phyloP scores from a whole-genome alignment of 73 alveolate species.

The Tetrahymena borealis region DNA sequence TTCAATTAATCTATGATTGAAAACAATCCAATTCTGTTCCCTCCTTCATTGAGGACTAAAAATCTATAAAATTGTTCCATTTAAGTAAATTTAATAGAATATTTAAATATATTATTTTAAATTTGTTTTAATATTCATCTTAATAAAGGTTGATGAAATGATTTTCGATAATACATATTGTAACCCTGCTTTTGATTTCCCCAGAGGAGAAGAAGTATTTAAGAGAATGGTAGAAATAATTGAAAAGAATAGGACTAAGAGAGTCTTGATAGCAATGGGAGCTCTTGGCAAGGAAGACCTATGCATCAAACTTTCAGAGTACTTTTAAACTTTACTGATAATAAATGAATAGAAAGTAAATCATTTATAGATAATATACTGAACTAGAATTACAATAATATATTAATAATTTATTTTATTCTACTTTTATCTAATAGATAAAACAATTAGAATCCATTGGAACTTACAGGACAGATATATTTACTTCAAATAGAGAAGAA shows the following conservation, averaged over 20 bases:
- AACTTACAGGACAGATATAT: constrained; percentile 26
- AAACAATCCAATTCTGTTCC: constrained; percentile 38
- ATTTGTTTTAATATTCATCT: neutral
- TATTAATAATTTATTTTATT: neutral
- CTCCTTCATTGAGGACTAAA: constrained; percentile 29
- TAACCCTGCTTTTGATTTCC: constrained; percentile 63
- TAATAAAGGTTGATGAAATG: constrained; percentile 58
- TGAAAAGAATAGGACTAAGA: constrained; percentile 33
- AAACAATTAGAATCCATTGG: constrained; percentile 1
- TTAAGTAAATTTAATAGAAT: neutral
- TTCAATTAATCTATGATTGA: constrained; percentile 48
- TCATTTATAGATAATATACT: constrained; percentile 40
- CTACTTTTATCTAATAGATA: neutral
- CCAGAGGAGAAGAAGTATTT: constrained; percentile 56
- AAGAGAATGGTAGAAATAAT: constrained; percentile 36
- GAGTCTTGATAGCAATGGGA: constrained; percentile 58
- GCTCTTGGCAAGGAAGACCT: constrained; percentile 72
- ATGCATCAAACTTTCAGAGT: constrained; percentile 44
- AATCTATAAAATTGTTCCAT: constrained; percentile 2
- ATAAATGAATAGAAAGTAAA: constrained; percentile 59
- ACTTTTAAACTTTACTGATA: constrained; percentile 58
- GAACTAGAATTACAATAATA: neutral
- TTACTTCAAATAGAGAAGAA: constrained; percentile 49
- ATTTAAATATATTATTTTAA: too few species aligned
- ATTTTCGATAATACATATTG: constrained; percentile 73